Base-by-base conservation (phyloP, 176 grass and related monocot species). In the Lolium perenne region DNA sequence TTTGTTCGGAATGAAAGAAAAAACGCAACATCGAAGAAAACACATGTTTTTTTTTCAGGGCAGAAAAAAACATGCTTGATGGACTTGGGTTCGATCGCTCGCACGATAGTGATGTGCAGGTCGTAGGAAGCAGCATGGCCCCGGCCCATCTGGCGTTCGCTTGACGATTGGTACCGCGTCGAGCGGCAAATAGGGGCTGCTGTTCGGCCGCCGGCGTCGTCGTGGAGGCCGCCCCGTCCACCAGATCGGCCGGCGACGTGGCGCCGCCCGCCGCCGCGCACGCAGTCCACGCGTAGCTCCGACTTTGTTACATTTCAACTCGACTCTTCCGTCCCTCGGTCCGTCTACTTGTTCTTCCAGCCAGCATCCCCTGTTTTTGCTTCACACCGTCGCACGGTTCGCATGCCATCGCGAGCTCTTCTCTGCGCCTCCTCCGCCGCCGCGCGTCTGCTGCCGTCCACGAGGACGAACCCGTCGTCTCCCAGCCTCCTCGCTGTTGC, bases 191-290 rank as follows among this genome's bases (percentile, higher is more conserved):
- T n/a, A n/a, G n/a, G n/a, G n/a, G n/a, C n/a, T n/a, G n/a, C n/a
- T n/a, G n/a, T n/a, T n/a, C n/a, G n/a, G n/a, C n/a, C n/a, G n/a
- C n/a, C 29, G 2, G 0, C 22, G 71, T 48, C 55, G 56, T 62
- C 56, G 77, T 79, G 77, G 55, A 79, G 38, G 12, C 54, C 4
- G n/a, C 2, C 0, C 80, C 21, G 3, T 38, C 84, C 84, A 86
- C 76, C 6, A 29, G 76, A 16, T 48, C 67, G 18, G 23, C 64
- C 62, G 38, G 40, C 38, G 74, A 86, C 84, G 84, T 79, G 25
- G 64, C 84, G 51, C 38, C 76, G 21, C 17, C 63, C 51, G 5
- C 64, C 21, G 50, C 84, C 49, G 21, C 63, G 49, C 46, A 56
- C 18, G 29, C 4, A 23, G 70, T 73, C 70, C 70, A n/a, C 18